Percentiles rank a stretch among this genome's conserved stretches.
These are phyloP conservation scores for Hygrophorus russula DNA, from an alignment of 768 basidiomycete species.

Conservation along the genomic window DNA sequence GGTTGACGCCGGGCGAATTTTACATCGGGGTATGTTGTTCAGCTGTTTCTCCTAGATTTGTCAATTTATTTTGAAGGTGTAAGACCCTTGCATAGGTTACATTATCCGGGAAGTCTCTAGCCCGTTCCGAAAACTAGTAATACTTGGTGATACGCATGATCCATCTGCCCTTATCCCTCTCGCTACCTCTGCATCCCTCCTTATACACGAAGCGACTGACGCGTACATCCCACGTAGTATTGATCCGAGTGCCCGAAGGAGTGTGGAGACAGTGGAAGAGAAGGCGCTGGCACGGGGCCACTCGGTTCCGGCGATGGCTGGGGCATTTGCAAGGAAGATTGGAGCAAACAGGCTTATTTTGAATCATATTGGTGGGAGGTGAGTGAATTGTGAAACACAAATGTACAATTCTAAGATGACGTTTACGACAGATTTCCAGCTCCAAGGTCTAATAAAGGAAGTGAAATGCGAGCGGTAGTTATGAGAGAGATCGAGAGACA, in stretches of 20 bases:
- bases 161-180: constrained; percentile 48
- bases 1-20: constrained; percentile 69
- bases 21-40: constrained; percentile 52
- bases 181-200: constrained; percentile 42
- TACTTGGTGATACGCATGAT: constrained; percentile 73
- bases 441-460: constrained; percentile 27
- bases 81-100: constrained; percentile 76
- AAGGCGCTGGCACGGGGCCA: constrained; percentile 62
- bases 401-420: not conserved
- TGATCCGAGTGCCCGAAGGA: constrained; percentile 35
- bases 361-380: constrained; percentile 74
- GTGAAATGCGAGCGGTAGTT: constrained; percentile 17
- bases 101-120: constrained; percentile 47
- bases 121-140: constrained; percentile 50
- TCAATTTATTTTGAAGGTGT: not conserved
- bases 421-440: constrained; percentile 36
- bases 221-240: constrained; percentile 49
- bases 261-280: constrained; percentile 27
- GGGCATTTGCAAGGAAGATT: constrained; percentile 53
- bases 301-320: constrained; percentile 71
- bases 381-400: not conserved
- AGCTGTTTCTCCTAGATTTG: not conserved
- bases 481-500: constrained; percentile 52
- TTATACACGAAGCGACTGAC: constrained; percentile 84
- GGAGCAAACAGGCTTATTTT: constrained; percentile 52